Evolutionary conservation across 352 stramenopile genomes (phyloP).

Genomic region (Globisporangium emineosum): DNA sequence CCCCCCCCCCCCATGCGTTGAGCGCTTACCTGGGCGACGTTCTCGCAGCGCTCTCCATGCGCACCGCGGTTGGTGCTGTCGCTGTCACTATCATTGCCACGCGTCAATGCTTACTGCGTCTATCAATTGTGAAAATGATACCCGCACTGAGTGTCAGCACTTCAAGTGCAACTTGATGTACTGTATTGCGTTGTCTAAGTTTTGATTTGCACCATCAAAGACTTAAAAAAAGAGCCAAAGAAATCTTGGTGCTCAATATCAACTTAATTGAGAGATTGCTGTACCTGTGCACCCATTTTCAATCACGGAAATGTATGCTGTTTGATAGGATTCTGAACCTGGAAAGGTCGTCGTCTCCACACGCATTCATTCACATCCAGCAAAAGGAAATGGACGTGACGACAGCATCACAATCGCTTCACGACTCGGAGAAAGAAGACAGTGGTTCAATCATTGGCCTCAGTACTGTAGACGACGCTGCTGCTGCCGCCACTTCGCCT

Average conservation of each 20-base stretch:
- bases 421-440: neutral
- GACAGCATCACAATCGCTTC: neutral
- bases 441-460: neutral
- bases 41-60: neutral
- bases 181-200: neutral
- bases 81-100: neutral
- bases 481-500: neutral
- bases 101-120: neutral
- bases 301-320: neutral
- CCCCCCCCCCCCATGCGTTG: too few relatives aligned
- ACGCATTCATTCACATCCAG: neutral
- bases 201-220: neutral
- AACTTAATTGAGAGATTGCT: neutral
- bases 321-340: neutral
- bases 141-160: neutral
- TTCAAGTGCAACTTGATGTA: slow-evolving; percentile 2
- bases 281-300: neutral
- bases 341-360: neutral
- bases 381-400: neutral
- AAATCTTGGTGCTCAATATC: neutral
- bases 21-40: neutral
- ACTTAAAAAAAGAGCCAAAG: neutral
- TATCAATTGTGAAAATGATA: neutral
- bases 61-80: neutral
- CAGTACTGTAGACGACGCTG: neutral